Percentiles rank a stretch among this genome's conserved stretches.
These are phyloP conservation scores for Erysimum cheiri DNA, from an alignment of 441 rosid genomes.

Conservation along the genomic window DNA sequence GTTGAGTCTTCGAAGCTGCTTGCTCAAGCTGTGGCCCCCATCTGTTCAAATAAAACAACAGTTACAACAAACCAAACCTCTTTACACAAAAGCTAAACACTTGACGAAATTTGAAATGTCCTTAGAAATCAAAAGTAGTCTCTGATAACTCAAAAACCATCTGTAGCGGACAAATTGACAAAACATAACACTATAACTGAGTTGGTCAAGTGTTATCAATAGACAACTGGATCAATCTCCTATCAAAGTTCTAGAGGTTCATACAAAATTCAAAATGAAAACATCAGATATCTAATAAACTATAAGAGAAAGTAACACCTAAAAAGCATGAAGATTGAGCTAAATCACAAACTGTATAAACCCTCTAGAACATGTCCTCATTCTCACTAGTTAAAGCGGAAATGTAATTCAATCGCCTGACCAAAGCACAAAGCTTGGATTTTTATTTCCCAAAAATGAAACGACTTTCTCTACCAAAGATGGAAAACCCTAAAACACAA, in stretches of 20 bases:
- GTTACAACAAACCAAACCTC: background rate
- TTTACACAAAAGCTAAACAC: conserved; percentile 11
- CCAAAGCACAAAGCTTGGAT: conserved; percentile 19
- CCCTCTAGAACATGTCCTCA: conserved; percentile 16
- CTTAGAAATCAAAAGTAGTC: too few species aligned
- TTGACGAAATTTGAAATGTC: background rate
- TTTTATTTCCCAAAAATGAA: conserved; percentile 13
- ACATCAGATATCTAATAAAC: background rate
- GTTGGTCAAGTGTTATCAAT: conserved; percentile 1
- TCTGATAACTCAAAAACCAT: too few species aligned
- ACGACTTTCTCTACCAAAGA: conserved; percentile 1
- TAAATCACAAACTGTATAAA: conserved; percentile 2
- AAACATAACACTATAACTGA: conserved; percentile 14
- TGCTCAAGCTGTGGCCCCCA: conserved; percentile 97
- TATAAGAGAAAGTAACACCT: background rate
- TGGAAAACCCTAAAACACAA: conserved; percentile 31
- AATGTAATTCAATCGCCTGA: conserved; percentile 1
- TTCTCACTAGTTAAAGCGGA: background rate
- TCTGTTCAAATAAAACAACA: conserved; percentile 45
- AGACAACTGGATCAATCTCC: background rate
- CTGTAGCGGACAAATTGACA: background rate
- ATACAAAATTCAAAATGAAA: background rate
- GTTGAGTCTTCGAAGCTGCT: conserved; percentile 80
- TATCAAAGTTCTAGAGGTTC: conserved; percentile 3
- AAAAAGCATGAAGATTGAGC: conserved; percentile 4